Evolutionary conservation across 768 basidiomycete genomes (phyloP).

Genomic region (Tricholoma terreum): DNA sequence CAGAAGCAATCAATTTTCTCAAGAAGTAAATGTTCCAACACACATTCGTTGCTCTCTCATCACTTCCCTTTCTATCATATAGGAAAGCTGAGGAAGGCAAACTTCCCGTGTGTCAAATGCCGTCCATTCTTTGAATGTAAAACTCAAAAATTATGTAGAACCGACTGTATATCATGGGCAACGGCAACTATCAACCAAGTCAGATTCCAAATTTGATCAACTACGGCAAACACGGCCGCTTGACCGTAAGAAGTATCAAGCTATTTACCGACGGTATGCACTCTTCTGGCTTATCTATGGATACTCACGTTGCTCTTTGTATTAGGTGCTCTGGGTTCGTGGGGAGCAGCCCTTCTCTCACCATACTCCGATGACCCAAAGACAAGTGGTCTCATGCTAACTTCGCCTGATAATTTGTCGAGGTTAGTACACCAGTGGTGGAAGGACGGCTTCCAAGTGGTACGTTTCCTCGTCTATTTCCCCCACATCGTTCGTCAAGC

Average conservation of each 20-base stretch:
- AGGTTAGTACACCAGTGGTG: constrained; percentile 61
- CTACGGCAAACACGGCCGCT: constrained; percentile 51
- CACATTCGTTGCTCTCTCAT: background rate
- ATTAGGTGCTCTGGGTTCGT: constrained; percentile 83
- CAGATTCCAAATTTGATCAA: constrained; percentile 55
- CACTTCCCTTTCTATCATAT: background rate
- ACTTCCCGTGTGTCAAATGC: constrained; percentile 54
- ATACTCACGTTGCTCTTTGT: background rate
- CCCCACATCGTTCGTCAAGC: background rate
- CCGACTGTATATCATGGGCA: constrained; percentile 62
- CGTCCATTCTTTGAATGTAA: background rate
- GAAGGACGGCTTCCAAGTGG: constrained; percentile 80
- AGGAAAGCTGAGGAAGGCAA: constrained; percentile 69
- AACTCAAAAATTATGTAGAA: constrained; percentile 33
- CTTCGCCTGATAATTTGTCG: constrained; percentile 49
- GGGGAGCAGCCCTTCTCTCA: constrained; percentile 84
- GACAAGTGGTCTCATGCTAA: constrained; percentile 67
- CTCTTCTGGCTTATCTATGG: background rate
- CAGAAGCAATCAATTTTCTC: constrained; percentile 58
- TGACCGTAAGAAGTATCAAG: constrained; percentile 68
- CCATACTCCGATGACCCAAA: constrained; percentile 82
- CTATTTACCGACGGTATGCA: constrained; percentile 69
- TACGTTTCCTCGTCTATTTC: constrained; percentile 35
- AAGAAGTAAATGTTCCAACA: constrained; percentile 42
- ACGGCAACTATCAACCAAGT: constrained; percentile 43